Evolutionary conservation across 306 rosid species (phyloP), one percentile per base, ranked within the genome.

Genomic region (Castanea sativa): DNA sequence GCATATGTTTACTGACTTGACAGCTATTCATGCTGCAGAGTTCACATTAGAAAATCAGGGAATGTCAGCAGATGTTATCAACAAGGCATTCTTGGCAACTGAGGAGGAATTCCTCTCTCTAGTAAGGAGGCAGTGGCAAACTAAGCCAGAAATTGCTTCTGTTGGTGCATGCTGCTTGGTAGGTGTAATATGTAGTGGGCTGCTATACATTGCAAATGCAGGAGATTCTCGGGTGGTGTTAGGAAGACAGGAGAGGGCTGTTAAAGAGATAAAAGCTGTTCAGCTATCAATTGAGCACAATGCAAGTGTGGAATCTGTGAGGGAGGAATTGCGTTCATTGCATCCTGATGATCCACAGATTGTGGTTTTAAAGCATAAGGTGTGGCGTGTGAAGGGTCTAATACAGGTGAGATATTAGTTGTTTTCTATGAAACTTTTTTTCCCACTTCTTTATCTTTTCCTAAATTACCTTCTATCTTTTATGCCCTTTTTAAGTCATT

Each of bases 311-410:
- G 94, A 91, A 89, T 89, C 93, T 79, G 97, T 96, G 73, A 91
- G 99, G 81, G 87, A 90, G 64, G 99, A 96, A 83, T 71, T 96
- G 86, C 94, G 38, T 20, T 85, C 82, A 0, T 85, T 89, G 86
- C 99, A 96, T 78, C 99, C 99, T 27, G 58, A 93, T 85, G 99
- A 96, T 90, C 99, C 99, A 21, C 89, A 90, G 86, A 91, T 96
- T 55, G 98, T 96, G 55, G 87, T 96, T 32, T 79, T 90, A 82
- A 96, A 89, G 84, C 98, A 96, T 88, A 89, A 87, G 80, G 99
- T 91, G 77, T 96, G 99, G 99, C 99, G 99, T 4, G 99, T 96
- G 84, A 96, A 96, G 91, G 99, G 99, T 83, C 76, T 96, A 52
- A 96, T 96, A 79, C 99, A 96, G 99, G 99, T 94, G 67, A 45